phyloP scores from a whole-genome alignment of 768 basidiomycete genomes.

The Jaapia argillacea region DNA sequence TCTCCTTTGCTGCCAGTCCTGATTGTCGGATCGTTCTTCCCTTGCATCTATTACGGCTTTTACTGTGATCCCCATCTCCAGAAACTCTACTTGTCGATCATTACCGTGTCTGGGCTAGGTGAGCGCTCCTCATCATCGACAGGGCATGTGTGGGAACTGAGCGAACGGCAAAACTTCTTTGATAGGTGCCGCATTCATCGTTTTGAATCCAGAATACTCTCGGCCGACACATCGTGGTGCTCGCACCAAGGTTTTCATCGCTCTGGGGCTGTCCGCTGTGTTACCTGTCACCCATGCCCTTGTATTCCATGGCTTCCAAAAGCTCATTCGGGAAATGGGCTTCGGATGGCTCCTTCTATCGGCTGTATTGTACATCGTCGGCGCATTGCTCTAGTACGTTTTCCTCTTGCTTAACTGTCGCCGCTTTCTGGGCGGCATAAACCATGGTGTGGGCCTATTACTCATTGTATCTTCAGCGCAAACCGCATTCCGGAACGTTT shows the following conservation, averaged over 20 bases:
- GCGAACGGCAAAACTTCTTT: conserved; percentile 1
- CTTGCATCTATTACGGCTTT: conserved; percentile 71
- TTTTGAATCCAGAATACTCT: conserved; percentile 69
- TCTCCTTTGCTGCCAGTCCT: conserved; percentile 28
- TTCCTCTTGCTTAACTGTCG: conserved; percentile 10
- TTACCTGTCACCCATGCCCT: conserved; percentile 63
- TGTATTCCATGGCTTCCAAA: conserved; percentile 43
- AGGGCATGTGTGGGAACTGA: background rate
- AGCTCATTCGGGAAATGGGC: conserved; percentile 53
- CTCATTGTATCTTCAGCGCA: conserved; percentile 40
- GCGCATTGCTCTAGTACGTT: conserved; percentile 77
- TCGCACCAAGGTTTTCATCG: conserved; percentile 72
- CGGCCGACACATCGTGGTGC: conserved; percentile 67
- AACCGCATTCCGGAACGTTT: conserved; percentile 73
- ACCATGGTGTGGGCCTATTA: background rate
- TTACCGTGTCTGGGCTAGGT: conserved; percentile 50
- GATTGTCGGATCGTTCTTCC: conserved; percentile 71
- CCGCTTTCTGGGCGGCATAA: conserved; percentile 6
- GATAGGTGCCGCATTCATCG: conserved; percentile 60
- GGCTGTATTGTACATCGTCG: conserved; percentile 67
- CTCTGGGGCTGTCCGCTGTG: conserved; percentile 60
- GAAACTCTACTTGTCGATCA: conserved; percentile 41
- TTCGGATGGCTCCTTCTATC: conserved; percentile 60
- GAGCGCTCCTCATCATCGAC: conserved; percentile 15
- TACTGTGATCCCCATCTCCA: conserved; percentile 51